Base-by-base conservation (phyloP, 805 yeast genomes). In the Yarrowia yakushimensis region DNA sequence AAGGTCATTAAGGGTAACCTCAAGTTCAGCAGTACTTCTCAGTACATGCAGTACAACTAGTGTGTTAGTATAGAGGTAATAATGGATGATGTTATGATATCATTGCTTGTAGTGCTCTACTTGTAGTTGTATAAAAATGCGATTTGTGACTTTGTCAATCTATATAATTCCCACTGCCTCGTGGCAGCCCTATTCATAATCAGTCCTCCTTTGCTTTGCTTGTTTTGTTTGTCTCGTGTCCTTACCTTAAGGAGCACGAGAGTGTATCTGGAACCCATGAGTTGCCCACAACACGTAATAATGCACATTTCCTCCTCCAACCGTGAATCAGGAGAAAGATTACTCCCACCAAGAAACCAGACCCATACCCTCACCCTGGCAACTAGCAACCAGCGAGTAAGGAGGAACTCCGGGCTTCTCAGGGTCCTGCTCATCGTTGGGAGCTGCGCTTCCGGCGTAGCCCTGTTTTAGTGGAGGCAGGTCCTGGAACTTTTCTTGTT, bases 1-100 rank as follows among this genome's bases (percentile, higher is more conserved):
- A 94, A 94, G 81, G 99, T 94, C 65, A 94, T 94, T 72, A 94
- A 93, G 82, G 98, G 99, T 70, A 93, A 94, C 79, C 85, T 92
- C 85, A 96, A 94, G 81, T 94, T 94, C 81, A 87, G 96, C 76
- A 88, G 96, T 43, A 94, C 99, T 28, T 88, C 97, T 69, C 91
- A 93, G 80, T 94, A 94, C 79, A 94, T 94, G 99, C 99, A 94
- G 82, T 93, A 93, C 76, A 93, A 93, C 76, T 92, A 81, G 66
- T 27, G 15, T 36, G 25, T n/a, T 13, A 13, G 20, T 5, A 9
- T 52, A 52, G 34, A 36, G 41, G 41, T n/a, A 34, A n/a, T 50
- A 36, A 52, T 52, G 36, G 45, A 52, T 52, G 55, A 48, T 48
- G 55, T 31, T 48, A 48, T 48, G 55, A 31, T 48, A 31, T 2